These are phyloP conservation scores for Protomyces lactucae-debilis DNA, from an alignment of 1,139 yeast species.

Conservation along the genomic window DNA sequence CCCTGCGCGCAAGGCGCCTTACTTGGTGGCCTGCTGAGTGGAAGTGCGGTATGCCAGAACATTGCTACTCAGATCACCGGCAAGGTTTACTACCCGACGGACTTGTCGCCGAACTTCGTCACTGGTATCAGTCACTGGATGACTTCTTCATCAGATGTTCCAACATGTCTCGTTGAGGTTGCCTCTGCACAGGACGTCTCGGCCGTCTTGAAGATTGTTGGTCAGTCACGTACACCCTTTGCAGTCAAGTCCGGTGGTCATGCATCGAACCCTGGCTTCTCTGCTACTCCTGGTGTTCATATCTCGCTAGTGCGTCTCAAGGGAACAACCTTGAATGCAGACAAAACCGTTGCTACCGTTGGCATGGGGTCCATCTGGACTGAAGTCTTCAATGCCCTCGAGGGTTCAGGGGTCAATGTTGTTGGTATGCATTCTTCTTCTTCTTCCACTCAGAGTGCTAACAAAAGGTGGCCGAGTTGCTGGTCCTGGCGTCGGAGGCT, in stretches of 20 bases:
- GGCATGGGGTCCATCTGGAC: conserved; percentile 10
- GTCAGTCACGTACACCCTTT: conserved; percentile 1
- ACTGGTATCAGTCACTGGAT: conserved; percentile 5
- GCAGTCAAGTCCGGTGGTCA: conserved; percentile 20
- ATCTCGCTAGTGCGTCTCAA: conserved; percentile 17
- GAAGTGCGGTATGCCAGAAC: background rate
- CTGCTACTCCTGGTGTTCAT: conserved; percentile 4
- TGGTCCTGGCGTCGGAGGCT: conserved; percentile 7
- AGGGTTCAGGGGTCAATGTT: conserved; percentile 3
- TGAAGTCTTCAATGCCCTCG: conserved; percentile 1
- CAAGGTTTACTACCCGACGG: background rate
- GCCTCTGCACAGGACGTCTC: conserved; percentile 13
- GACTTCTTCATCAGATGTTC: conserved; percentile 10
- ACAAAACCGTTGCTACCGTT: conserved; percentile 4
- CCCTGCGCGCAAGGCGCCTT: no score
- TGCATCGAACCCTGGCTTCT: conserved; percentile 16
- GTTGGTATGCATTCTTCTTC: background rate
- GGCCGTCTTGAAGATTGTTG: conserved; percentile 8
- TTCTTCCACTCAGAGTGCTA: background rate
- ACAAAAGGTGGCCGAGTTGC: background rate
- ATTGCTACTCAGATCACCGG: conserved; percentile 7
- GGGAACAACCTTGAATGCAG: background rate
- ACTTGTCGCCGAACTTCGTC: conserved; percentile 4
- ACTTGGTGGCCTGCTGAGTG: background rate
- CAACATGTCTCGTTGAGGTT: conserved; percentile 9